These are phyloP conservation scores for Ettlia oleoabundans DNA, from an alignment of 139 green algal genomes.

Conservation along the genomic window DNA sequence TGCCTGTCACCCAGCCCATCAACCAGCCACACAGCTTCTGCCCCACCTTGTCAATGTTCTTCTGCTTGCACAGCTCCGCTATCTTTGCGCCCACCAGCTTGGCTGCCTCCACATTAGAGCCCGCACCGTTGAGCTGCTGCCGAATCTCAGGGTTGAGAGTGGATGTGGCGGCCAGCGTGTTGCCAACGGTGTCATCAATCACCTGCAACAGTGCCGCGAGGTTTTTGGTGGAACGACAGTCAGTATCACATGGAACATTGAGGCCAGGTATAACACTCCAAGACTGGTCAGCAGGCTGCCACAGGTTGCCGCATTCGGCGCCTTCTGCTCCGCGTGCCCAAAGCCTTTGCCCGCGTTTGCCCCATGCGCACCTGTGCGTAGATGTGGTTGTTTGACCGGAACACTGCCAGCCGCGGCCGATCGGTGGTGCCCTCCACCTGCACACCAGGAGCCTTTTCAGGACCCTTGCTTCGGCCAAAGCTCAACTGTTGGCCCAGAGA, in stretches of 20 bases:
- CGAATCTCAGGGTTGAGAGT: slow-evolving; percentile 79
- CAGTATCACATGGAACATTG: too few species aligned
- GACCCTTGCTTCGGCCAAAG: too few species aligned
- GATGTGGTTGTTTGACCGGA: slow-evolving; percentile 97
- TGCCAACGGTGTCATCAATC: slow-evolving; percentile 86
- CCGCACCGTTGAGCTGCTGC: slow-evolving; percentile 52
- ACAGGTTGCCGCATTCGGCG: too few species aligned
- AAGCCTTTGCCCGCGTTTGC: not conserved
- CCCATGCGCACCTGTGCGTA: slow-evolving; percentile 87
- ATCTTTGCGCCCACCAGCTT: slow-evolving; percentile 89
- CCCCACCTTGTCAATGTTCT: slow-evolving; percentile 85
- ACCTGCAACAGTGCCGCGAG: too few species aligned
- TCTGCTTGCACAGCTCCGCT: slow-evolving; percentile 82
- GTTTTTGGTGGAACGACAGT: too few species aligned
- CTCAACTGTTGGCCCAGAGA: too few species aligned
- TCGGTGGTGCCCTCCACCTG: slow-evolving; percentile 91
- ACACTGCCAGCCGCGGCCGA: slow-evolving; percentile 92
- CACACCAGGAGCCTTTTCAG: too few species aligned
- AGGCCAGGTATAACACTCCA: too few species aligned
- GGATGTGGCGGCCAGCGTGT: slow-evolving; percentile 85
- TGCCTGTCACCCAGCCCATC: too few species aligned
- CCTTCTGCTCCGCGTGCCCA: not conserved
- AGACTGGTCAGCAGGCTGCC: not conserved
- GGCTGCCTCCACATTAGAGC: slow-evolving; percentile 72
- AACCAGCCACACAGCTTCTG: not conserved